Evolutionary conservation across 208 protist species (phyloP).

Genomic region (Crithidia acanthocephali): DNA sequence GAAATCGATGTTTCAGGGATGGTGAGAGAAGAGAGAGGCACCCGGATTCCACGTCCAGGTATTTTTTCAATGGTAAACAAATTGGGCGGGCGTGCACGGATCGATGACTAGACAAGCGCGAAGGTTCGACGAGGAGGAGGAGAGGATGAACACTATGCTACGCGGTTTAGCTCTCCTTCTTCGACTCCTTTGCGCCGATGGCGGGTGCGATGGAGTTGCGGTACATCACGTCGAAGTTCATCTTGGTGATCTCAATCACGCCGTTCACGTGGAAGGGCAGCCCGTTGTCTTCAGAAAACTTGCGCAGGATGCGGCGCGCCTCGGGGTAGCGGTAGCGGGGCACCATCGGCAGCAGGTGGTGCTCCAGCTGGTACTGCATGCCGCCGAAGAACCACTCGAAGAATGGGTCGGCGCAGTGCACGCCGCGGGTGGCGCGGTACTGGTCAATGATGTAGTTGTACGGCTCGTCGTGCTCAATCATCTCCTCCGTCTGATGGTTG

Average conservation of each 20-base stretch:
- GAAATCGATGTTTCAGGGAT: background rate
- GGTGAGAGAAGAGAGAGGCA: too few relatives aligned
- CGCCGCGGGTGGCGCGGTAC: conserved; percentile 73
- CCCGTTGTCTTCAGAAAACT: conserved; percentile 79
- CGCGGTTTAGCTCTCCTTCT: conserved; percentile 4
- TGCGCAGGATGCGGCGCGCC: conserved; percentile 57
- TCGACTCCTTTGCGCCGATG: conserved; percentile 18
- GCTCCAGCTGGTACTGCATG: conserved; percentile 90
- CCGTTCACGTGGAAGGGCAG: conserved; percentile 75
- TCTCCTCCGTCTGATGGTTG: conserved; percentile 85
- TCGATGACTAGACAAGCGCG: background rate
- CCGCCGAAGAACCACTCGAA: conserved; percentile 86
- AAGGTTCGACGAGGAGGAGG: too few relatives aligned
- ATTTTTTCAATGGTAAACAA: too few relatives aligned
- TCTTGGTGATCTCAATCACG: conserved; percentile 57
- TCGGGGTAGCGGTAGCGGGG: conserved; percentile 77
- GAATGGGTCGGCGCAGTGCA: conserved; percentile 72
- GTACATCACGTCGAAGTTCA: conserved; percentile 77
- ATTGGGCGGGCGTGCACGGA: too few relatives aligned
- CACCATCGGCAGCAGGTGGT: conserved; percentile 78
- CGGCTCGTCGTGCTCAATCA: conserved; percentile 67
- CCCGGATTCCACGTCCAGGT: too few relatives aligned
- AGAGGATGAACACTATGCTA: background rate
- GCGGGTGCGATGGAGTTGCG: conserved; percentile 31
- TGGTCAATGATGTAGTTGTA: conserved; percentile 87